Base-by-base conservation (phyloP, 2,329 filamentous ascomycete genomes). In the Arthrobotrys pseudoclavata region DNA sequence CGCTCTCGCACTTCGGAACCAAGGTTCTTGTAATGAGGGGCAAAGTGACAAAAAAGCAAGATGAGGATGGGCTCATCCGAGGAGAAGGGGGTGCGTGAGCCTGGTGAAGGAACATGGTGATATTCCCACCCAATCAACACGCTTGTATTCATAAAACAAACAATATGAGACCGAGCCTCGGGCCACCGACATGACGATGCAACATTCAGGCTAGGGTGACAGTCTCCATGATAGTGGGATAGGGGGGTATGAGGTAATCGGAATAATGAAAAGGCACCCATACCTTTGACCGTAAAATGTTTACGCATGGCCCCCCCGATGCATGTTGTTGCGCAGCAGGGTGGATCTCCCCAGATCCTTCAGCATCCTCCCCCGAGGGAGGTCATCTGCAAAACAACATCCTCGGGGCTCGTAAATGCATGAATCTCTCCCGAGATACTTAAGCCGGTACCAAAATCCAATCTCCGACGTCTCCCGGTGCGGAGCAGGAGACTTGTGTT, bases 1-100 rank as follows among this genome's bases (percentile, higher is more conserved):
- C 52, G 12, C 53, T 47, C 50, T 76, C 71, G 71, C 71, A 64
- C 37, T 76, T 76, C 71, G 71, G 71, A 76, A 69, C 71, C 26
- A 31, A 26, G 26, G 52, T 13, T 13, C 29, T 52, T 47, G 52
- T 24, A 22, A 42, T 40, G 37, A 63, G 48, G 24, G 34, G 60
- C 47, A 42, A 31, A 47, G 22, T 61, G 34, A 37, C 13, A 24
- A 76, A 76, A 76, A 76, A 76, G 71, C 64, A 76, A 76, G 42
- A 60, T n/a, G 37, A 31, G 13, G 45, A 60, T 5, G 40, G 20
- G 42, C 42, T 45, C 42, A 45, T 45, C 42, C 20, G 42, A 45
- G 42, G 18, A 55, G 37, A 40, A 40, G 10, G 67, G 55, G 55
- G 34, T 57, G 29, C 26, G 40, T 26, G 15, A 42, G 31, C 42